These are phyloP conservation scores for Fusarium nematophilum DNA, from an alignment of 2,329 filamentous ascomycete species.

Conservation along the genomic window DNA sequence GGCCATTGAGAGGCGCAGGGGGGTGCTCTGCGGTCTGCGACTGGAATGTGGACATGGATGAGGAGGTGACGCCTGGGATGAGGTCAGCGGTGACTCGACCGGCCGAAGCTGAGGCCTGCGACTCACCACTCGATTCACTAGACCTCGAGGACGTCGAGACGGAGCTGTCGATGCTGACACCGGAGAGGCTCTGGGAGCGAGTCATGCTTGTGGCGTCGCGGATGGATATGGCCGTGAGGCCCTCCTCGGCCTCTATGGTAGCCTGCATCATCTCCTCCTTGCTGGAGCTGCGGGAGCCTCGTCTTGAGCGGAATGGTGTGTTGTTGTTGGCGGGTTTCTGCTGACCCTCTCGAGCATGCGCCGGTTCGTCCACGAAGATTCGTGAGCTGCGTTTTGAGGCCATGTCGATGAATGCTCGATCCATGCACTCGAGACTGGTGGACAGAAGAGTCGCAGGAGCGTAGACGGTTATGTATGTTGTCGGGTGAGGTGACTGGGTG, in stretches of 20 bases:
- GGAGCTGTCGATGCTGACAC: slow-evolving; percentile 25
- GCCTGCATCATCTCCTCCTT: slow-evolving; percentile 43
- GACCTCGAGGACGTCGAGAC: slow-evolving; percentile 19
- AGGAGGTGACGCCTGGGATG: slow-evolving; percentile 30
- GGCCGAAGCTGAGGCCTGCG: background rate
- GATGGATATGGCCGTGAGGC: slow-evolving; percentile 18
- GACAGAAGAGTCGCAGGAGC: background rate
- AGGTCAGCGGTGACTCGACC: slow-evolving; percentile 14
- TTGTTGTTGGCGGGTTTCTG: slow-evolving; percentile 16
- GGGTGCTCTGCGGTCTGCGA: slow-evolving; percentile 31
- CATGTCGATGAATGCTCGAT: slow-evolving; percentile 24
- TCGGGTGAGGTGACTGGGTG: slow-evolving; percentile 4
- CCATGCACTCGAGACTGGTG: slow-evolving; percentile 9
- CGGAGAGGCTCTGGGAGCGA: slow-evolving; percentile 31
- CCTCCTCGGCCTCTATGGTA: slow-evolving; percentile 40
- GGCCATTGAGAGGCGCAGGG: slow-evolving; percentile 41
- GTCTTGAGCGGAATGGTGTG: slow-evolving; percentile 44
- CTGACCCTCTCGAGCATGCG: slow-evolving; percentile 20
- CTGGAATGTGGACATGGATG: slow-evolving; percentile 28
- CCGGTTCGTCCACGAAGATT: slow-evolving; percentile 34
- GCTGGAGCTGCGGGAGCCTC: slow-evolving; percentile 45
- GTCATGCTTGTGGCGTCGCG: slow-evolving; percentile 29
- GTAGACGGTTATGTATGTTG: background rate
- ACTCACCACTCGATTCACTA: slow-evolving; percentile 37
- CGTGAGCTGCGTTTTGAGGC: slow-evolving; percentile 40